Conservation (phyloP, 106 monocot genomes). For the Allium sativum region DNA sequence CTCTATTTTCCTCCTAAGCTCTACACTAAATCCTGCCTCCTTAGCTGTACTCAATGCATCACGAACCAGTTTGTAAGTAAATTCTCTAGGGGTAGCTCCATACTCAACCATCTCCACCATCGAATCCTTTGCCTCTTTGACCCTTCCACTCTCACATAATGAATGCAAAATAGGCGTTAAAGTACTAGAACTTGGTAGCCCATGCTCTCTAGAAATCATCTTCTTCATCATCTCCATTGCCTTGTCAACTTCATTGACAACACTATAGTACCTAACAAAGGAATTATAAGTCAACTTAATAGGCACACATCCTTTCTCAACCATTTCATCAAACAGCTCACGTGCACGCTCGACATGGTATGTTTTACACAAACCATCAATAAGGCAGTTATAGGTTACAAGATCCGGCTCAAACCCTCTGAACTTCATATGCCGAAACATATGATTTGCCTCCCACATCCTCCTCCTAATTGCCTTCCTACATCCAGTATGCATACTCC, state of each 20-base stretch:
- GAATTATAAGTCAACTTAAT: constrained; percentile 81
- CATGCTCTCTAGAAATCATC: constrained; percentile 59
- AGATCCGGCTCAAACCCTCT: constrained; percentile 65
- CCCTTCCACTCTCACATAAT: constrained; percentile 54
- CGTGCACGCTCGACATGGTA: constrained; percentile 61
- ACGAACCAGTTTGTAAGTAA: constrained; percentile 68
- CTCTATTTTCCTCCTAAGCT: constrained; percentile 37
- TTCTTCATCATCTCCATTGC: constrained; percentile 60
- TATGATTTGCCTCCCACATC: constrained; percentile 84
- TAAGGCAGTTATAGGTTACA: constrained; percentile 88
- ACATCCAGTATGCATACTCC: constrained; percentile 64
- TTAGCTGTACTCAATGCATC: constrained; percentile 29
- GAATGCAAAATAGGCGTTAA: constrained; percentile 88
- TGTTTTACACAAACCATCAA: constrained; percentile 86
- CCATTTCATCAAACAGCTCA: constrained; percentile 90
- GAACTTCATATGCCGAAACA: constrained; percentile 85
- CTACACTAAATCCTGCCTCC: constrained; percentile 24
- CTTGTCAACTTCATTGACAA: constrained; percentile 74
- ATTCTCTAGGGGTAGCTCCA: constrained; percentile 73
- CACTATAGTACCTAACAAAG: constrained; percentile 71
- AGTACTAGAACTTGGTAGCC: constrained; percentile 46
- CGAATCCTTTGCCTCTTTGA: constrained; percentile 52
- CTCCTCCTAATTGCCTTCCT: constrained; percentile 67
- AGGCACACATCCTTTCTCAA: constrained; percentile 33
- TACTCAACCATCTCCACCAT: constrained; percentile 53